A percentile compares a stretch with the other conserved stretches of the same genome.
Conservation (phyloP, 352 stramenopile genomes). For the Nothophytophthora sp. region DNA sequence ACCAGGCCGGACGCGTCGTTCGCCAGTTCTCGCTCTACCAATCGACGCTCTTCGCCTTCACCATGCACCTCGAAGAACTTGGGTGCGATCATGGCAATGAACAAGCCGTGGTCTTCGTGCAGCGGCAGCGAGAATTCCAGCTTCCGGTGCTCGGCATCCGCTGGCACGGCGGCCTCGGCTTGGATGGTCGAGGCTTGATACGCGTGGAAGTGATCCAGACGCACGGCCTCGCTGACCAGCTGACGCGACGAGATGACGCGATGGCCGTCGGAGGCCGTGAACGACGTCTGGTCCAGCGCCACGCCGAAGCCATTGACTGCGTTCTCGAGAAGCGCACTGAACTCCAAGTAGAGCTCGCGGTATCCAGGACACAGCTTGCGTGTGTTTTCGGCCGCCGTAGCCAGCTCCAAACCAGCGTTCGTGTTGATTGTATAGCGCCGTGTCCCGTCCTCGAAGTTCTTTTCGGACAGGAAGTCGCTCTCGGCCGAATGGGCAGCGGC, state of each 20-base stretch:
- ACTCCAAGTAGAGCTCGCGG: conserved; percentile 33
- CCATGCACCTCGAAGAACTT: conserved; percentile 51
- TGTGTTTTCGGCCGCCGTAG: conserved; percentile 25
- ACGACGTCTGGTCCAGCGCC: conserved; percentile 43
- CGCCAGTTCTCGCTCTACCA: conserved; percentile 25
- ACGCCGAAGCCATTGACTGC: conserved; percentile 46
- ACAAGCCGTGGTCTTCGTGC: conserved; percentile 63
- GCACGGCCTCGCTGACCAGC: conserved; percentile 53
- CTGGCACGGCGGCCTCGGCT: conserved; percentile 1
- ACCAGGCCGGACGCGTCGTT: conserved; percentile 47
- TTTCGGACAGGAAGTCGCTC: conserved; percentile 49
- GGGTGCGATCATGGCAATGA: conserved; percentile 56
- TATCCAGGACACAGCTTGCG: conserved; percentile 45
- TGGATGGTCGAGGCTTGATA: conserved; percentile 39
- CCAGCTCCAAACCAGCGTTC: conserved; percentile 36
- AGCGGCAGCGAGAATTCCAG: conserved; percentile 53
- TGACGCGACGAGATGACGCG: conserved; percentile 40
- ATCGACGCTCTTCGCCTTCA: conserved; percentile 16
- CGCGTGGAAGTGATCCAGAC: conserved; percentile 65
- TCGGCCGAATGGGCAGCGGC: conserved; percentile 21
- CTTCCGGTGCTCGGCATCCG: conserved; percentile 11
- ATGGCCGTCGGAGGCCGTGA: conserved; percentile 45
- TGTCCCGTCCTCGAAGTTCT: conserved; percentile 63
- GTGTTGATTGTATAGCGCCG: conserved; percentile 76
- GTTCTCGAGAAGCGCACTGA: conserved; percentile 46